phyloP scores from a whole-genome alignment of 495 filamentous ascomycete genomes.

The Penicillium malachiteum region DNA sequence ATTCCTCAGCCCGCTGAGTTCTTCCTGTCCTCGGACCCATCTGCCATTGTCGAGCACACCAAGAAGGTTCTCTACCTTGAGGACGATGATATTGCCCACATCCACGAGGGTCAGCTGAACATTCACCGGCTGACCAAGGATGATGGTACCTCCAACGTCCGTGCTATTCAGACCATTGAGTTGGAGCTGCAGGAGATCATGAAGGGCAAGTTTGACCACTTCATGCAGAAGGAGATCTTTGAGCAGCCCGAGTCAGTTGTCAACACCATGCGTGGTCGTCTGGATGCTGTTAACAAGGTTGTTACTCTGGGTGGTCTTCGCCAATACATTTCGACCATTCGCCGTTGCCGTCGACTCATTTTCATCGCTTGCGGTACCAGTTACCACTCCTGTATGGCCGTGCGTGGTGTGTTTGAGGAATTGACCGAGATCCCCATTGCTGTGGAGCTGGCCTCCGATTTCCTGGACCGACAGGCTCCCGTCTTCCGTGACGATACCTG shows the following conservation, averaged over 20 bases:
- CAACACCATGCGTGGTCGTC: constrained; percentile 98
- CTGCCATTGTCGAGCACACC: constrained; percentile 97
- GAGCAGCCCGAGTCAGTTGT: constrained; percentile 98
- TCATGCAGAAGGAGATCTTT: constrained; percentile 99
- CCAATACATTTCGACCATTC: constrained; percentile 94
- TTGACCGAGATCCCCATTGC: constrained; percentile 96
- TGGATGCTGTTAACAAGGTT: constrained; percentile 87
- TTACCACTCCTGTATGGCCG: constrained; percentile 99
- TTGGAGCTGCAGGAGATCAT: constrained; percentile 99
- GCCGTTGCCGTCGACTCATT: constrained; percentile 92
- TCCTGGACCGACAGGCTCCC: constrained; percentile 95
- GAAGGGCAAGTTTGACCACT: constrained; percentile 99
- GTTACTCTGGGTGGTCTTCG: constrained; percentile 94
- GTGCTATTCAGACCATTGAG: constrained; percentile 96
- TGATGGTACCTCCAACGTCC: constrained; percentile 93
- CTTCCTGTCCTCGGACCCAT: constrained; percentile 96
- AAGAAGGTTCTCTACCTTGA: constrained; percentile 99
- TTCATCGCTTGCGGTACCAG: constrained; percentile 98
- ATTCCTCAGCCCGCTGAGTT: constrained; percentile 97
- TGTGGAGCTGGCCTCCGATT: constrained; percentile 96
- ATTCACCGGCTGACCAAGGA: constrained; percentile 97
- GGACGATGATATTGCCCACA: constrained; percentile 98
- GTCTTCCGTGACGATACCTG: constrained; percentile 99
- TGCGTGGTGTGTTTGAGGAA: constrained; percentile 96
- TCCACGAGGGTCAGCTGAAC: constrained; percentile 97